Conservation (phyloP, 768 basidiomycete genomes). For the Obba rivulosa region DNA sequence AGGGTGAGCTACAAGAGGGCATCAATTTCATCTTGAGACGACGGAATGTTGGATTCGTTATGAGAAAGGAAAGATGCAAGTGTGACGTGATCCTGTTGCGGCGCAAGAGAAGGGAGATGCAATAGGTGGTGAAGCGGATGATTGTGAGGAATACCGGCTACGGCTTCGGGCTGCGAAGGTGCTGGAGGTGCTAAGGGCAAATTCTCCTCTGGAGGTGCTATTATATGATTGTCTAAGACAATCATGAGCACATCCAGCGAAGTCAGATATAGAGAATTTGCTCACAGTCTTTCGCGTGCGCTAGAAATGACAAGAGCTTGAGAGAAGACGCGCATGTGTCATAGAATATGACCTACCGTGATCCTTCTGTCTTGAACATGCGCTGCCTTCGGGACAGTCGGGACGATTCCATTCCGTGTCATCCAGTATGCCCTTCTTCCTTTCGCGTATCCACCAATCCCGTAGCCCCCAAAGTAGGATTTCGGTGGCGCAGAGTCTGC, state of each 20-base stretch:
- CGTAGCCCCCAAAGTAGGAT: conserved; percentile 69
- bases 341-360: conserved; percentile 40
- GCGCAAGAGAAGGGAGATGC: not conserved
- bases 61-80: conserved; percentile 1
- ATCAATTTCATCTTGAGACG: conserved; percentile 19
- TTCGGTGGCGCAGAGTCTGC: conserved; percentile 70
- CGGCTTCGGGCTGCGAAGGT: not conserved
- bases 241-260: not conserved
- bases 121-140: conserved; percentile 3
- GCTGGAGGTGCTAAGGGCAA: no score
- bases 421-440: conserved; percentile 62
- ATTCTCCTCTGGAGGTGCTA: conserved; percentile 12
- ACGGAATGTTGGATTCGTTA: conserved; percentile 8
- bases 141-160: not conserved
- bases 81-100: conserved; percentile 2
- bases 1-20: conserved; percentile 12
- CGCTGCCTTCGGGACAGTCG: conserved; percentile 62
- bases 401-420: conserved; percentile 49
- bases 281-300: conserved; percentile 75
- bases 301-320: conserved; percentile 27
- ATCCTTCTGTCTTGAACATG: conserved; percentile 60
- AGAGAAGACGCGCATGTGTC: conserved; percentile 1
- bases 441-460: conserved; percentile 82
- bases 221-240: conserved; percentile 28
- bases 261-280: conserved; percentile 8